Conservation (phyloP, 78 protist genomes). For the Planoprotostelium fungivorum region DNA sequence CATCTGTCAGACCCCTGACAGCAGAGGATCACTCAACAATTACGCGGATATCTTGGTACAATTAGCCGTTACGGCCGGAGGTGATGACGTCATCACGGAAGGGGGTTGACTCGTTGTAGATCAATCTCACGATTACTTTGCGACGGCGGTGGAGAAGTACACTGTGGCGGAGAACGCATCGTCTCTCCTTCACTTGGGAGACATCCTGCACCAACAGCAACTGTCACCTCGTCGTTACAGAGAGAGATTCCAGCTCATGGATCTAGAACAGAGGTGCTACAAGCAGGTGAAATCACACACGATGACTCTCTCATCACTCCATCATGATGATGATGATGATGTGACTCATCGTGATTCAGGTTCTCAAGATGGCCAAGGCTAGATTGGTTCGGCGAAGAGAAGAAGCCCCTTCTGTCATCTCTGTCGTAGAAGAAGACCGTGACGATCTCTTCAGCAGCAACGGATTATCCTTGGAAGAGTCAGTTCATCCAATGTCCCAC, state of each 20-base stretch:
- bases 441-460: background rate
- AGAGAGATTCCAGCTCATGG: background rate
- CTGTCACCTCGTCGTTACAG: background rate
- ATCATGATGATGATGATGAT: background rate
- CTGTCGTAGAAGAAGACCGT: background rate
- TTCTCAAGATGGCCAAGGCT: too few relatives aligned
- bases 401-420: too few relatives aligned
- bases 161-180: background rate
- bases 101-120: background rate
- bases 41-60: conserved; percentile 53
- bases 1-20: conserved; percentile 62
- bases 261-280: background rate
- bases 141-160: background rate
- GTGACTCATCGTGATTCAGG: too few relatives aligned
- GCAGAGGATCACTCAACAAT: conserved; percentile 40
- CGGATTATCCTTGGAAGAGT: background rate
- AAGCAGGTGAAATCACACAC: background rate
- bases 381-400: too few relatives aligned
- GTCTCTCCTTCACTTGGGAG: background rate
- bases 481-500: background rate
- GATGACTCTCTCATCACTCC: background rate
- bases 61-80: conserved; percentile 45
- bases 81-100: conserved; percentile 1
- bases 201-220: background rate
- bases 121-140: background rate